Base-by-base conservation (phyloP, 768 basidiomycete genomes). In the Lactarius evosmus region DNA sequence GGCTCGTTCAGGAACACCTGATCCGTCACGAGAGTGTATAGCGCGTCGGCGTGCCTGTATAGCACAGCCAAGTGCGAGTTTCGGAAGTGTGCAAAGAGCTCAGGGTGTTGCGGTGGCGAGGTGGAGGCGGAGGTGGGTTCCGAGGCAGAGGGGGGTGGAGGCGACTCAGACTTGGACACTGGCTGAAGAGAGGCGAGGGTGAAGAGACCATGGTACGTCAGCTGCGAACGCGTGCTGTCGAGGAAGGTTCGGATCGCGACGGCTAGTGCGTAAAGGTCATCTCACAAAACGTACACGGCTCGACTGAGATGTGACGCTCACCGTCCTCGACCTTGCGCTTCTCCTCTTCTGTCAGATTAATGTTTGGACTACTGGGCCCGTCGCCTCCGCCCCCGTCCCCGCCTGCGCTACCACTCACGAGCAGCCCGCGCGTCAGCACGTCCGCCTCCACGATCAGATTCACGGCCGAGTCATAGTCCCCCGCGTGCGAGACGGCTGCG, bases 31-130 rank as follows among this genome's bases (percentile, higher is more conserved):
- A 97, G 86, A 1, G 85, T 84, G 73, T 92, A 95, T 7, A 97
- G 77, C 5, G 84, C 80, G 6, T 71, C 70, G 25, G 46, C 60
- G 57, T 80, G 72, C 63, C 88, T 91, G 78, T 93, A 90, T 2
- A 97, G 78, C 9, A 96, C 94, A 0, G 89, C 88, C 16, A 97
- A 84, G 72, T 96, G 95, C 0, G 92, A 93, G 74, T 85, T 93
- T 58, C 95, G 85, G 80, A 95, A 96, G 65, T 95, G 83, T 0
- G 94, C 93, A n/a, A 89, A 87, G 60, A 95, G 83, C 36, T 58
- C 53, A 16, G 58, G 27, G 5, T 60, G 61, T 8, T 19, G 44
- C 0, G 52, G 30, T 2, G 84, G 81, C 0, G 80, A 78, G 78
- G 73, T 11, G 30, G 44, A 11, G 36, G 19, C 3, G 17, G 25